phyloP scores from a whole-genome alignment of 2,329 filamentous ascomycete species.

The Myriosclerotinia scirpicola region DNA sequence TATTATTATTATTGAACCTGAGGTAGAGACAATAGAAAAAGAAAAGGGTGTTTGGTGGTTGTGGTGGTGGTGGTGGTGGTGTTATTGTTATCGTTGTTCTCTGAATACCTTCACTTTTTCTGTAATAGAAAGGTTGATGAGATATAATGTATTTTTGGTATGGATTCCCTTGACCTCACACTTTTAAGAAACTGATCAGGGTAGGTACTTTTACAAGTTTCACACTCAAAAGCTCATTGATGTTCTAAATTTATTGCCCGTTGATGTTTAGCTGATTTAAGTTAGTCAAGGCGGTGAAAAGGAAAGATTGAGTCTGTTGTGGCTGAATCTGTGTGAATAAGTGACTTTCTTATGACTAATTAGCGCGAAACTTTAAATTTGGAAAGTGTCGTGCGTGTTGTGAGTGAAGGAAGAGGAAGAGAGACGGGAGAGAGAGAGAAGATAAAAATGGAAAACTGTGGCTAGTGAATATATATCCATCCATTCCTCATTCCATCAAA shows the following conservation, averaged over 20 bases:
- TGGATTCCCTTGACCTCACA: constrained; percentile 10
- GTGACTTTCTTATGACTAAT: not conserved
- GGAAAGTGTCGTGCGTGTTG: too few relatives aligned
- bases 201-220: not conserved
- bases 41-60: too few relatives aligned
- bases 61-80: too few relatives aligned
- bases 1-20: not conserved
- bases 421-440: too few relatives aligned
- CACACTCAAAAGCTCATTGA: not conserved
- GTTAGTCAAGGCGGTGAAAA: not conserved
- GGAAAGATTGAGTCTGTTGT: not conserved
- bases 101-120: constrained; percentile 10
- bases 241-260: constrained; percentile 19
- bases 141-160: not conserved
- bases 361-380: not conserved
- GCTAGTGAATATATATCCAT: constrained; percentile 3
- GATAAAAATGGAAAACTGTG: constrained; percentile 8
- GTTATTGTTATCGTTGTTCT: not conserved
- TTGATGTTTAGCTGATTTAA: not conserved
- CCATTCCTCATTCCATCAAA: constrained; percentile 12
- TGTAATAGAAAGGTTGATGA: constrained; percentile 1
- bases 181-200: constrained; percentile 2
- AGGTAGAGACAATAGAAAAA: not conserved
- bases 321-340: not conserved
- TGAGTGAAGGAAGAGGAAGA: too few relatives aligned